Conservation (phyloP, 352 stramenopile genomes). For the Phytophthora tubulina region DNA sequence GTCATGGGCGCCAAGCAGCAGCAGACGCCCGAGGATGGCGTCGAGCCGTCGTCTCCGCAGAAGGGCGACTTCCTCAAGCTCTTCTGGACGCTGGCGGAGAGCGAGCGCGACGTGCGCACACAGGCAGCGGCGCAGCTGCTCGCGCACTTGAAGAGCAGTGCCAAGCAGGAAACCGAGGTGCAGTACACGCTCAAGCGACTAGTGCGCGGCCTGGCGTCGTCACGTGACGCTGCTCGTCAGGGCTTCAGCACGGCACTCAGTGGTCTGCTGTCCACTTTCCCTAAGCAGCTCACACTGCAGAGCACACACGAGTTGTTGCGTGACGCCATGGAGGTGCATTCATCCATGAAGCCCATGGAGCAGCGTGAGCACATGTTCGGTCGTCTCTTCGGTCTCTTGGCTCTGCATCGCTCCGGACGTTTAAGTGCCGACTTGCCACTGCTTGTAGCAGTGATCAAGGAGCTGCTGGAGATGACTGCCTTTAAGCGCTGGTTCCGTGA, state of each 20-base stretch:
- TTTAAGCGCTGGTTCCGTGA: slow-evolving; percentile 92
- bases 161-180: slow-evolving; percentile 59
- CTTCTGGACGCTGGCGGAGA: slow-evolving; percentile 89
- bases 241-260: slow-evolving; percentile 90
- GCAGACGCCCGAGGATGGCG: slow-evolving; percentile 21
- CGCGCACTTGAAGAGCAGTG: slow-evolving; percentile 48
- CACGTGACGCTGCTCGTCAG: slow-evolving; percentile 88
- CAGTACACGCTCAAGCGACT: slow-evolving; percentile 93
- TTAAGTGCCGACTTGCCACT: slow-evolving; percentile 54
- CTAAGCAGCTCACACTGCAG: slow-evolving; percentile 46
- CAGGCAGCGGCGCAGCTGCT: slow-evolving; percentile 72
- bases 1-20: slow-evolving; percentile 52
- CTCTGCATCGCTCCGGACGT: slow-evolving; percentile 80
- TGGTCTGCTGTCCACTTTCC: slow-evolving; percentile 70
- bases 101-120: slow-evolving; percentile 64
- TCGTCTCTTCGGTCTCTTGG: slow-evolving; percentile 88
- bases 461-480: slow-evolving; percentile 81
- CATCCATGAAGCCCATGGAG: slow-evolving; percentile 92
- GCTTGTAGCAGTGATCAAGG: slow-evolving; percentile 67
- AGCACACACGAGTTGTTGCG: slow-evolving; percentile 69
- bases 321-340: slow-evolving; percentile 83
- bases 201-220: slow-evolving; percentile 90
- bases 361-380: slow-evolving; percentile 94
- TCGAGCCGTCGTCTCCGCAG: slow-evolving; percentile 25
- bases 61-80: slow-evolving; percentile 89